Conservation (phyloP, 148 eudicot species). For the Polygonum aviculare region DNA sequence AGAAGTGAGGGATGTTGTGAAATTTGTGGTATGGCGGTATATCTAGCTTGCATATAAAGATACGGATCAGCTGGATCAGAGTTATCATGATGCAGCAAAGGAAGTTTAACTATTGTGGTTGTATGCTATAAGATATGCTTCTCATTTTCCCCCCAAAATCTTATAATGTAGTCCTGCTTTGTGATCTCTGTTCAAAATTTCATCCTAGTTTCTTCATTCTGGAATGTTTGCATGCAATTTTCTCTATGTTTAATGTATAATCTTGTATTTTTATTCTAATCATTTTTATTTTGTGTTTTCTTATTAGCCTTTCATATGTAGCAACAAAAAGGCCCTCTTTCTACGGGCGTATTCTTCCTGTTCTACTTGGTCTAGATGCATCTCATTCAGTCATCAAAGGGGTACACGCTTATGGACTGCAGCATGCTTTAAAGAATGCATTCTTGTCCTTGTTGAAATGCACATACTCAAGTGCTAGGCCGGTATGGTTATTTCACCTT, state of each 20-base stretch:
- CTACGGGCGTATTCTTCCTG: slow-evolving; percentile 93
- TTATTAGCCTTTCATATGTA: slow-evolving; percentile 67
- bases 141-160: background rate
- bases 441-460: slow-evolving; percentile 79
- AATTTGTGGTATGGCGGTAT: background rate
- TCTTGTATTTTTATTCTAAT: background rate
- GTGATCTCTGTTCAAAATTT: background rate
- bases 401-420: slow-evolving; percentile 59
- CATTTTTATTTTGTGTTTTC: slow-evolving; percentile 2
- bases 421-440: slow-evolving; percentile 78
- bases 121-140: background rate
- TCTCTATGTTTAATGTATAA: background rate
- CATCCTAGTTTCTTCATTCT: background rate
- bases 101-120: background rate
- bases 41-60: background rate
- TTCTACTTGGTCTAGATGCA: slow-evolving; percentile 77
- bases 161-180: background rate
- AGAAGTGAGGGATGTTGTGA: background rate
- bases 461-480: slow-evolving; percentile 82
- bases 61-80: background rate
- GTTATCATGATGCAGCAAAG: background rate
- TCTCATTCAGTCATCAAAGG: slow-evolving; percentile 55
- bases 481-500: slow-evolving; percentile 40
- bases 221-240: slow-evolving; percentile 1
- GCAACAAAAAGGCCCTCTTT: slow-evolving; percentile 89